Conservation (phyloP, 371 early-diverging fungal genomes). For the Mortierella sp. region DNA sequence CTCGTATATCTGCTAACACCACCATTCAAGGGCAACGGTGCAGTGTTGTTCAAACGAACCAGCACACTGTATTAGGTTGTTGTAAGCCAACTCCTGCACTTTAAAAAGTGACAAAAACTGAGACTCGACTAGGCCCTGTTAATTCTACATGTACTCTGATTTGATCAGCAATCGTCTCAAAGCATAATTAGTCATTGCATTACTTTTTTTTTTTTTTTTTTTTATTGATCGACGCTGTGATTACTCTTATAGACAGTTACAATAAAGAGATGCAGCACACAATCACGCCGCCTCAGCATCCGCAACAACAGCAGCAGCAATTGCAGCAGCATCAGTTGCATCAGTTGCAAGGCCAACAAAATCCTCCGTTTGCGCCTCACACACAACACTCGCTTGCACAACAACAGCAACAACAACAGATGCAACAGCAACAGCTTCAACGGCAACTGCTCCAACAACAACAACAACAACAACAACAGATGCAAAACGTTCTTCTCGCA, state of each 20-base stretch:
- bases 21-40: background rate
- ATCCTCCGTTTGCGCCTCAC: conserved; percentile 17
- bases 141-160: background rate
- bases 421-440: conserved; percentile 22
- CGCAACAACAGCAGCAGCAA: conserved; percentile 16
- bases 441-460: conserved; percentile 25
- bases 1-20: background rate
- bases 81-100: background rate
- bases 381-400: conserved; percentile 32
- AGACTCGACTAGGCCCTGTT: background rate
- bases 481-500: conserved; percentile 7
- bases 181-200: background rate
- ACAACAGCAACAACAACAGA: conserved; percentile 24
- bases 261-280: conserved; percentile 16
- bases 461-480: conserved; percentile 19
- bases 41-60: background rate
- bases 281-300: conserved; percentile 21
- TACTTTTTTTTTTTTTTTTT: background rate
- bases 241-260: background rate
- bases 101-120: background rate
- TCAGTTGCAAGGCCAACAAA: conserved; percentile 16
- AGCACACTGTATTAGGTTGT: background rate
- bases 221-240: background rate
- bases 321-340: conserved; percentile 17
- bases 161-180: background rate